phyloP scores from a whole-genome alignment of 2,329 filamentous ascomycete species.

The Aspergillus neoniger region DNA sequence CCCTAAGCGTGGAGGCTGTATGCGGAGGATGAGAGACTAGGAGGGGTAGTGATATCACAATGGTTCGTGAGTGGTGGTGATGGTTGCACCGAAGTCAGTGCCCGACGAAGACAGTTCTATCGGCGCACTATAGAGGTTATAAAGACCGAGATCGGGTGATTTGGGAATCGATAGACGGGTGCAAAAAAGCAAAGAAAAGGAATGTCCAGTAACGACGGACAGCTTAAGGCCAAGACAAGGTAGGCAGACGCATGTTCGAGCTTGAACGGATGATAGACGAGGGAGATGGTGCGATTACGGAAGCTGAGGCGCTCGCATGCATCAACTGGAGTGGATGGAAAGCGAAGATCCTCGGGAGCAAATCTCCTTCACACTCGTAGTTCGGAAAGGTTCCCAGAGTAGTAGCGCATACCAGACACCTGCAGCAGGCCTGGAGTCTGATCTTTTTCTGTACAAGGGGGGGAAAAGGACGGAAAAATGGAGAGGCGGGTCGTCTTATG shows the following conservation, averaged over 20 bases:
- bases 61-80: constrained; percentile 5
- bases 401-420: not conserved
- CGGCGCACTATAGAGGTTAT: constrained; percentile 8
- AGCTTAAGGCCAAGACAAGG: constrained; percentile 47
- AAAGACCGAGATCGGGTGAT: constrained; percentile 9
- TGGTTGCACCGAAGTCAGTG: constrained; percentile 3
- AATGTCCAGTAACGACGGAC: constrained; percentile 9
- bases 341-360: constrained; percentile 14
- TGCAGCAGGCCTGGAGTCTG: not conserved
- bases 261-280: constrained; percentile 26
- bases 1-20: not conserved
- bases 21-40: constrained; percentile 9
- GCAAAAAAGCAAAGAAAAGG: constrained; percentile 18
- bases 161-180: constrained; percentile 8
- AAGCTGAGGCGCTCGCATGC: constrained; percentile 21
- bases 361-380: constrained; percentile 13
- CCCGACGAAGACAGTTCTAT: constrained; percentile 21
- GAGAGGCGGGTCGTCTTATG: constrained; percentile 5
- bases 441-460: constrained; percentile 15
- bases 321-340: not conserved
- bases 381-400: not conserved
- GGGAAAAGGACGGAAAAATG: not conserved
- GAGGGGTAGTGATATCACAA: constrained; percentile 32
- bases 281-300: constrained; percentile 26
- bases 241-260: constrained; percentile 53